Base-by-base conservation (phyloP, 805 yeast genomes). In the Blastobotrys americana region DNA sequence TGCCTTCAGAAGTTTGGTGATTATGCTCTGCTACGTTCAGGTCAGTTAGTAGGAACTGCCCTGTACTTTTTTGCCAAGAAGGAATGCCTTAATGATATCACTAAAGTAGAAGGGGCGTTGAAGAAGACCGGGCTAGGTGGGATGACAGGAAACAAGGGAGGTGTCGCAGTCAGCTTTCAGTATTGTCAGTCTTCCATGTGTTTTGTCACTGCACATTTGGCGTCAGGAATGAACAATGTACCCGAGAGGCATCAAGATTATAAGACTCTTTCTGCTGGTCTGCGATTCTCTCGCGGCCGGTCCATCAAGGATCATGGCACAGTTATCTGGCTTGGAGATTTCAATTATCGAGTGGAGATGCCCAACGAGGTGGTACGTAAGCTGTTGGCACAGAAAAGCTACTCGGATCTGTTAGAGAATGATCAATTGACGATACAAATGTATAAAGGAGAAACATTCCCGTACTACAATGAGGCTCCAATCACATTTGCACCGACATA, bases 51-150 rank as follows among this genome's bases (percentile, higher is more conserved):
- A 3, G 97, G 97, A 2, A 76, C 94, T 6, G 78, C 90, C 1
- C 60, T 84, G 44, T 65, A 90, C 58, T 65, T 93, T 36, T 89
- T 80, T 59, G 80, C 79, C 3, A 78, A 79, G 52, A 77, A 78
- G 44, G 65, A 73, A 2, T 79, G 82, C 50, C 65, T 84, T 21
- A 61, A 65, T 17, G 58, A 70, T 43, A 79, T 93, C 3, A 84
- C 85, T 10, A 82, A 83, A 56, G 96, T 93, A 3, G 89, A 88
- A 54, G 97, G 97, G n/a, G 76, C 89, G n/a, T 76, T 84, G 9
- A 90, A 89, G 56, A 90, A 90, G 64, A 90, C 97, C 0, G 98
- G 97, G 0, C 69, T 93, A 44, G 96, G 97, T 33, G 98, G 98
- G 37, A 90, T 93, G 68, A 78, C 97, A 0, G 98, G 97, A 15